Conservation (phyloP, 805 yeast genomes). For the Pichia exigua region DNA sequence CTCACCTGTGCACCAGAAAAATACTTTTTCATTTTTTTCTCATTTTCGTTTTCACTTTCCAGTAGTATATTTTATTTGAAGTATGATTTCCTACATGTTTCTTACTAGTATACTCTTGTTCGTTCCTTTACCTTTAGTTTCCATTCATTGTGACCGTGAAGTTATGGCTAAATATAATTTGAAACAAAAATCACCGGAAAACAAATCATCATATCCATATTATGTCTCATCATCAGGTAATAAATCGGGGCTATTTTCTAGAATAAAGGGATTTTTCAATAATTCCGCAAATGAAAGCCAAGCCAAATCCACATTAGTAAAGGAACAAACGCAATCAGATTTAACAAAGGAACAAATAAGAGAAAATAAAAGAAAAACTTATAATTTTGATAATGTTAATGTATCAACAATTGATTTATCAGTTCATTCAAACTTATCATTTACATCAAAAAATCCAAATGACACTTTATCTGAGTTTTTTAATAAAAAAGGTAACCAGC, state of each 20-base stretch:
- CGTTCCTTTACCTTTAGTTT: too few relatives aligned
- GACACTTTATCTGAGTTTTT: slow-evolving; percentile 62
- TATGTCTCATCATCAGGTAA: not conserved
- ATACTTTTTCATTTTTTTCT: too few relatives aligned
- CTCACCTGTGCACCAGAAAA: not conserved
- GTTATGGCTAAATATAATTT: not conserved
- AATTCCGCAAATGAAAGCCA: not conserved
- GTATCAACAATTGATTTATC: slow-evolving; percentile 17
- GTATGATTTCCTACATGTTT: not conserved
- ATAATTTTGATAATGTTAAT: slow-evolving; percentile 5
- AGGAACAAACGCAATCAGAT: not conserved
- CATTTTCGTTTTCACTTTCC: not conserved
- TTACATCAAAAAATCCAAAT: slow-evolving; percentile 37
- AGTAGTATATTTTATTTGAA: too few relatives aligned
- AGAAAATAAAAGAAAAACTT: not conserved
- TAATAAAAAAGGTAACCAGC: slow-evolving; percentile 64
- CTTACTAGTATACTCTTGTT: too few relatives aligned
- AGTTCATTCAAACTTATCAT: slow-evolving; percentile 13
- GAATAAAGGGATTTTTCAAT: slow-evolving; percentile 9
- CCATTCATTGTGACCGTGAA: not conserved
- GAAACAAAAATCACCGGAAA: not conserved
- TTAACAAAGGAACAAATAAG: not conserved
- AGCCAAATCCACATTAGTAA: not conserved
- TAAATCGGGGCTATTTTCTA: slow-evolving; percentile 3
- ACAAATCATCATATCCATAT: not conserved